A percentile compares a stretch with the other conserved stretches of the same genome.
phyloP scores from a whole-genome alignment of 257 asterid genomes.

The Rubia yunnanensis region DNA sequence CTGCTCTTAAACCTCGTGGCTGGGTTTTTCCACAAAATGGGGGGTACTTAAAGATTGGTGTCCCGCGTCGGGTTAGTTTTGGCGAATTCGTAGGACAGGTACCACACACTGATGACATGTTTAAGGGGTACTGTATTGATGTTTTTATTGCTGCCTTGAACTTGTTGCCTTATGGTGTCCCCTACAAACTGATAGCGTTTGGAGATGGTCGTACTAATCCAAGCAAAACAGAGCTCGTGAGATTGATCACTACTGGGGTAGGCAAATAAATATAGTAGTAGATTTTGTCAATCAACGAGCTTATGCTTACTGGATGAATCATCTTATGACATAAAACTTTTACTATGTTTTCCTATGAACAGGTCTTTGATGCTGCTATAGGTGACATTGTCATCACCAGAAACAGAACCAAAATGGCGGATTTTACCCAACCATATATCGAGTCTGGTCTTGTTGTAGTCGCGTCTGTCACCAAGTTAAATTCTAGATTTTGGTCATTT shows the following conservation, averaged over 20 bases:
- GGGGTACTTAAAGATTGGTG: conserved; percentile 41
- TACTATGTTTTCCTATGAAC: conserved; percentile 8
- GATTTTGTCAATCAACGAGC: no score
- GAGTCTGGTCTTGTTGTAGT: conserved; percentile 58
- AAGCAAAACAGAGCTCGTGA: conserved; percentile 33
- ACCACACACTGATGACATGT: conserved; percentile 23
- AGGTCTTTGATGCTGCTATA: conserved; percentile 48
- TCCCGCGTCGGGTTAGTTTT: conserved; percentile 47
- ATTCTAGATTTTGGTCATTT: conserved; percentile 43
- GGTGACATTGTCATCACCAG: conserved; percentile 59
- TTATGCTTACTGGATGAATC: background rate
- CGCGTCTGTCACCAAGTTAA: conserved; percentile 33
- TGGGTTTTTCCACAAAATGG: conserved; percentile 57
- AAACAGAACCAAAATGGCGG: conserved; percentile 42
- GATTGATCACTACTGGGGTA: conserved; percentile 38
- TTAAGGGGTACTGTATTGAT: conserved; percentile 50
- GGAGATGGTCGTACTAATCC: conserved; percentile 51
- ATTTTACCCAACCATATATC: conserved; percentile 57
- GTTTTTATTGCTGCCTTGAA: conserved; percentile 44
- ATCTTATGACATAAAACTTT: background rate
- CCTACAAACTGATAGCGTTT: conserved; percentile 30
- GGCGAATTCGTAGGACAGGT: conserved; percentile 30
- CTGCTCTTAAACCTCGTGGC: conserved; percentile 41
- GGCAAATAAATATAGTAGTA: background rate
- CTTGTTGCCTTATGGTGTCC: conserved; percentile 53